Conservation (phyloP, 164 flowering plant genomes). For the Houttuynia cordata region DNA sequence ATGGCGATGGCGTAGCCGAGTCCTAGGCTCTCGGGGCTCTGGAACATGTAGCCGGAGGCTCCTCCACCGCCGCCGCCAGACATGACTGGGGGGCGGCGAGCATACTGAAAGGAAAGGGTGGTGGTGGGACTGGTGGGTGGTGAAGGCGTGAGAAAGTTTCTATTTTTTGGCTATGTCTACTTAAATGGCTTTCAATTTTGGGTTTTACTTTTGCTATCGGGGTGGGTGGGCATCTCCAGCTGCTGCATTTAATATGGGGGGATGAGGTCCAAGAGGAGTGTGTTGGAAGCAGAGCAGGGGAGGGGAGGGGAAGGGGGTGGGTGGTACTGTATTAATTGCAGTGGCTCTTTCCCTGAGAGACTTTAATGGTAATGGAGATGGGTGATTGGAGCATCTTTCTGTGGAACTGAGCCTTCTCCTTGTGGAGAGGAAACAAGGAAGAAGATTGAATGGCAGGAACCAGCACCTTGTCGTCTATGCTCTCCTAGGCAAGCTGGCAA, state of each 20-base stretch:
- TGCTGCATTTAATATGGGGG: constrained; percentile 14
- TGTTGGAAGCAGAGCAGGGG: too few species aligned
- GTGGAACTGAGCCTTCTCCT: too few species aligned
- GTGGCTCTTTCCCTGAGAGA: neutral
- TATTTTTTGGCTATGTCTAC: neutral
- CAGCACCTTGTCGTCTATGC: too few species aligned
- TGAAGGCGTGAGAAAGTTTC: neutral
- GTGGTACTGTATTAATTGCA: too few species aligned
- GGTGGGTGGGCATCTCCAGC: constrained; percentile 16
- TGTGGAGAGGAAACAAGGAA: too few species aligned
- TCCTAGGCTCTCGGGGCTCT: constrained; percentile 26
- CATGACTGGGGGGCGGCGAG: constrained; percentile 8
- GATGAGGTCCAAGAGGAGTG: neutral
- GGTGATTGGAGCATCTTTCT: too few species aligned
- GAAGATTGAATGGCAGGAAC: too few species aligned
- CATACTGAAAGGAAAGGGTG: constrained; percentile 3
- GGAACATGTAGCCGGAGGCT: constrained; percentile 7
- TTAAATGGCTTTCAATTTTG: neutral
- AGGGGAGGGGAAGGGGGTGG: too few species aligned
- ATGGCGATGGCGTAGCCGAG: constrained; percentile 51
- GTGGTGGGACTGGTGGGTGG: neutral
- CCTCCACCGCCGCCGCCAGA: constrained; percentile 9
- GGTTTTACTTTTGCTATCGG: constrained; percentile 2
- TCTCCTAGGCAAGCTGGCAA: too few species aligned
- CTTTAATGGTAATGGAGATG: neutral